Conservation (phyloP, 2,329 filamentous ascomycete species). For the Fusarium papillatum region DNA sequence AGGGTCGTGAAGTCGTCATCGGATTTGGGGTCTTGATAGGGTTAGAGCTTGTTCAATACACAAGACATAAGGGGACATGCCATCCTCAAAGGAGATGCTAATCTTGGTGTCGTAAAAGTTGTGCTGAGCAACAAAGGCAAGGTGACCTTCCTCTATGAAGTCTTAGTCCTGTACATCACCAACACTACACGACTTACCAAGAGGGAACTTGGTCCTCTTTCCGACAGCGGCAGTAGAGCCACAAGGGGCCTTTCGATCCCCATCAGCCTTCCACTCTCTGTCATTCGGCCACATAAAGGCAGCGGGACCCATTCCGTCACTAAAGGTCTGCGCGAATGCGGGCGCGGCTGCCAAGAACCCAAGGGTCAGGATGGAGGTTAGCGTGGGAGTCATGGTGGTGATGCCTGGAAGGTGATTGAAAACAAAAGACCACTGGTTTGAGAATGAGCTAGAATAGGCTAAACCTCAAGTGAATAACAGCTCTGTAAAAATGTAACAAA, state of each 20-base stretch:
- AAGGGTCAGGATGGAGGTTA: conserved; percentile 4
- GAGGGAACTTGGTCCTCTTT: conserved; percentile 12
- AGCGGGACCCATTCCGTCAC: conserved; percentile 16
- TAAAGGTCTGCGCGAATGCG: conserved; percentile 4
- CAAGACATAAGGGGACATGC: background rate
- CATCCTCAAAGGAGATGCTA: background rate
- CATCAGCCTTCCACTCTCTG: conserved; percentile 11
- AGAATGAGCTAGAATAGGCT: background rate
- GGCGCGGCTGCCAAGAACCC: conserved; percentile 2
- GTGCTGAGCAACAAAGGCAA: background rate
- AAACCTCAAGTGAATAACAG: background rate
- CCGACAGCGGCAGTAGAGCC: conserved; percentile 6
- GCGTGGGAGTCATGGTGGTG: background rate
- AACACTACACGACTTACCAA: background rate
- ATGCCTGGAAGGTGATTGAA: background rate
- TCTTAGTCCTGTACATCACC: background rate
- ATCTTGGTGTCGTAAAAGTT: background rate
- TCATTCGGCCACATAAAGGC: conserved; percentile 19
- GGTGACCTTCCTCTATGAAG: background rate
- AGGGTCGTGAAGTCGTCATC: background rate
- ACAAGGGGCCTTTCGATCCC: conserved; percentile 11
- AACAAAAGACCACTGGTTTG: background rate
- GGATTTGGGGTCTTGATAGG: background rate
- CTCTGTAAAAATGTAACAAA: background rate
- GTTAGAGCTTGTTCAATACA: background rate